Base-by-base conservation (phyloP, 2,329 filamentous ascomycete genomes). In the Cladosporium sphaerospermum region DNA sequence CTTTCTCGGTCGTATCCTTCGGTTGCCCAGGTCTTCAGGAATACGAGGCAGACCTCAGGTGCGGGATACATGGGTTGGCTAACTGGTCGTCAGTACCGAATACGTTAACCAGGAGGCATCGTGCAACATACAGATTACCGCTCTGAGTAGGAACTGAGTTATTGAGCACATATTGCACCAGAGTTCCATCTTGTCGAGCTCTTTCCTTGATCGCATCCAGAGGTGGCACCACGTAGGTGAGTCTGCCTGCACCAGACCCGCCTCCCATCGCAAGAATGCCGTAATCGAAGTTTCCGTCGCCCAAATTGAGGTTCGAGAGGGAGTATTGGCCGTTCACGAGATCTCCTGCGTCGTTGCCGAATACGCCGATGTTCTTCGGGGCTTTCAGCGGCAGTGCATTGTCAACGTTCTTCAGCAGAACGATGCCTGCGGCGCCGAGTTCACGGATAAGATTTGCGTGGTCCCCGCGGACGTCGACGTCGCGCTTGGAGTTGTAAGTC, bases 21-120 rank as follows among this genome's bases (percentile, higher is more conserved):
- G 2, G 67, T 64, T 0, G 75, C 74, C 64, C 68, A 77, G 11
- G 64, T 78, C 77, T 83, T 84, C 54, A 83, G 69, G 66, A 83
- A 80, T 31, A 83, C 79, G n/a, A 83, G 69, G 64, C 59, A 74
- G 9, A 45, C 43, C 28, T 53, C 50, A 6, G 50, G 50, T 3
- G 34, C 9, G 2, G 50, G 50, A 14, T 53, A 53, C 10, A 42
- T 23, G 5, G 50, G 50, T 34, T 48, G 34, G 13, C 45, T 48
- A n/a, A 14, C 10, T 32, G 9, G 3, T 11, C 5, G 34, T 48
- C 37, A 48, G 45, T 6, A 14, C n/a, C 16, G 2, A 14, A 46
- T 16, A 16, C 14, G 14, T 16, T 16, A 5, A 5, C 3, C 10
- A 19, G 6, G 11, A 10, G 32, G 4, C 5, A 36, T 13, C 11